Base-by-base conservation (phyloP, 2,329 filamentous ascomycete species). In the Nigrospora osmanthi region DNA sequence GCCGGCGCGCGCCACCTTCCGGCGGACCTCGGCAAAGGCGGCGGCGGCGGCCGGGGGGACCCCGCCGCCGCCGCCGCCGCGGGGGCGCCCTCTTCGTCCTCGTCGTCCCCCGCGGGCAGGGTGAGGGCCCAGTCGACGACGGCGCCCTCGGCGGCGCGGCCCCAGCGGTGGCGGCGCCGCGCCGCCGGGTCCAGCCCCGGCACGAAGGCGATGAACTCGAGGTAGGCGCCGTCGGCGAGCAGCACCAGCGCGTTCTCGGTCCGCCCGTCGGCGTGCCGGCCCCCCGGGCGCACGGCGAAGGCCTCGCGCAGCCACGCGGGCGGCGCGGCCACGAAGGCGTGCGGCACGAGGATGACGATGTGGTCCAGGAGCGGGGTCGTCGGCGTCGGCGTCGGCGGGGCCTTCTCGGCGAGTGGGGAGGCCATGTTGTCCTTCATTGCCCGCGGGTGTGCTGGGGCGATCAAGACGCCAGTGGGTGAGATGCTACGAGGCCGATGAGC, bases 151-250 rank as follows among this genome's bases (percentile, higher is more conserved):
- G 60, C 51, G 11, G 75, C 70, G 0, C 61, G 47, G 1, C 75
- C 80, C 82, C 81, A 87, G 55, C 75, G 75, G 54, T 85, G 80
- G 1, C 63, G 61, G 6, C 55, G 55, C 4, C 73, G 67, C 7
- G 60, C 53, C 5, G 65, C 62, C 0, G 62, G 63, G 16, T 66
- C 62, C 28, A 63, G 50, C 11, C 59, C 70, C 16, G 74, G 58
- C 40, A 78, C 65, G 57, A 85, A 85, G 35, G 78, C 73, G 48
- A 85, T 81, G 42, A 85, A 65, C 56, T 87, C 82, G 43, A 87
- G 65, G 61, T 86, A 86, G 17, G 73, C 73, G 30, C 82, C 82
- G 52, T 85, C 81, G 23, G 67, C 54, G 47, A 87, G 75, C 13
- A 83, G 62, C 16, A 85, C 72, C 15, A 86, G 73, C 37, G 72